A percentile compares a stretch with the other conserved stretches of the same genome.
Conservation (phyloP, 129 eudicot genomes). For the Artemisia tridentata region DNA sequence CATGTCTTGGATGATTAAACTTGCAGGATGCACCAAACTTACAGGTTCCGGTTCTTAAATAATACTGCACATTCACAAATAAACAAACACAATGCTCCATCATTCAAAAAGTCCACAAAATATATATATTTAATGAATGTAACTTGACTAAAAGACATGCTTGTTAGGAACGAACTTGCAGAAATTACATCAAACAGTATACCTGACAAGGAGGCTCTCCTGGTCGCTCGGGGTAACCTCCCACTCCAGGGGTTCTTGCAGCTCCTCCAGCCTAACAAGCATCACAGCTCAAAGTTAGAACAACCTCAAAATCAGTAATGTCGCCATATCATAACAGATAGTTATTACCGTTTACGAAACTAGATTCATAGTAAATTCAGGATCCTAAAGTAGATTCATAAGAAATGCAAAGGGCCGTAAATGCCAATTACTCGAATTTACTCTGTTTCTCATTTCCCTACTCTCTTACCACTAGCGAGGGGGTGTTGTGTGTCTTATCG, state of each 20-base stretch:
- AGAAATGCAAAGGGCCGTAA: background rate
- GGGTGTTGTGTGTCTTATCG: too few species aligned
- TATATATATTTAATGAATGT: background rate
- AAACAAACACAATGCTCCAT: slow-evolving; percentile 12
- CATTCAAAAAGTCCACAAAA: slow-evolving; percentile 8
- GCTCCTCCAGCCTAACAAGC: slow-evolving; percentile 47
- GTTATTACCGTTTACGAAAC: background rate
- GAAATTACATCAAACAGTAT: slow-evolving; percentile 16
- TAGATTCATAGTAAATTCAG: slow-evolving; percentile 2
- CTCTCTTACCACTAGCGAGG: too few species aligned
- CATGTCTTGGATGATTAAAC: slow-evolving; percentile 89
- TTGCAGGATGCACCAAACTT: slow-evolving; percentile 95
- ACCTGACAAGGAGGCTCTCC: slow-evolving; percentile 97
- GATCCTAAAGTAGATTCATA: background rate
- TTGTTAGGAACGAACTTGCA: background rate
- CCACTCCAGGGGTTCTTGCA: slow-evolving; percentile 50
- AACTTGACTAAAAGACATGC: too few species aligned
- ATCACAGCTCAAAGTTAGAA: slow-evolving; percentile 13
- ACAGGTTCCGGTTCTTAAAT: slow-evolving; percentile 92
- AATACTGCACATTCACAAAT: slow-evolving; percentile 56
- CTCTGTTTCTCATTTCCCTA: too few species aligned
- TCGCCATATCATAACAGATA: background rate
- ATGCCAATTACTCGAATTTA: too few species aligned
- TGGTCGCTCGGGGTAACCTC: slow-evolving; percentile 77
- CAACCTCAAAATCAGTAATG: background rate